Evolutionary conservation across 805 yeast genomes (phyloP).

Genomic region (Torulaspora microellipsoides): DNA sequence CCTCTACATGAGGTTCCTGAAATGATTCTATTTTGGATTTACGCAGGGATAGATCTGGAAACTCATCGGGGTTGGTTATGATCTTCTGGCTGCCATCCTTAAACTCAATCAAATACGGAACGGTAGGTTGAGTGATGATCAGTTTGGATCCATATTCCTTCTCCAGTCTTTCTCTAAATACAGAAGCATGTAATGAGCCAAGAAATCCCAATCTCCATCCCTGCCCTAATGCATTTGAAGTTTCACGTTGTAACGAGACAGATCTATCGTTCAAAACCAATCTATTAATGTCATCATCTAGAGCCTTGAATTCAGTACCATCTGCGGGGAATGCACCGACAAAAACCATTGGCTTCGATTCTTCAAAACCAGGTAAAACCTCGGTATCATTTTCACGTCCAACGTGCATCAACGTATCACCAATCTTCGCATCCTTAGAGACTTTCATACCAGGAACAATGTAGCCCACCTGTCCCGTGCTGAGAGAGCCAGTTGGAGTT

Average conservation of each 20-base stretch:
- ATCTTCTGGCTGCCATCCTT: constrained; percentile 58
- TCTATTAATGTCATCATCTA: constrained; percentile 87
- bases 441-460: constrained; percentile 92
- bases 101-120: constrained; percentile 77
- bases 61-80: constrained; percentile 87
- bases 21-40: constrained; percentile 40
- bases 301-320: constrained; percentile 79
- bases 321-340: constrained; percentile 98
- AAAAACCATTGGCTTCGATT: constrained; percentile 96
- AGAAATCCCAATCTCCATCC: constrained; percentile 97
- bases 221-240: constrained; percentile 90
- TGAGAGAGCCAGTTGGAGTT: constrained; percentile 53
- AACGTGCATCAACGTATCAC: constrained; percentile 76
- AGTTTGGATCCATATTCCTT: constrained; percentile 92
- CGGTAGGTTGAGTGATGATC: constrained; percentile 93
- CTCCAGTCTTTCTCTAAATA: constrained; percentile 84
- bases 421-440: constrained; percentile 80
- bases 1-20: constrained; percentile 86
- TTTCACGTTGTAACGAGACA: constrained; percentile 82
- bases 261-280: constrained; percentile 88
- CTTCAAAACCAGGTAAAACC: constrained; percentile 92
- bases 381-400: constrained; percentile 54
- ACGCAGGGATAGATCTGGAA: constrained; percentile 55
- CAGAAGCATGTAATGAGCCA: constrained; percentile 93
- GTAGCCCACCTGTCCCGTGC: constrained; percentile 93